These are phyloP conservation scores for Pseudocercospora fijiensis DNA, from an alignment of 2,329 filamentous ascomycete genomes.

Conservation along the genomic window DNA sequence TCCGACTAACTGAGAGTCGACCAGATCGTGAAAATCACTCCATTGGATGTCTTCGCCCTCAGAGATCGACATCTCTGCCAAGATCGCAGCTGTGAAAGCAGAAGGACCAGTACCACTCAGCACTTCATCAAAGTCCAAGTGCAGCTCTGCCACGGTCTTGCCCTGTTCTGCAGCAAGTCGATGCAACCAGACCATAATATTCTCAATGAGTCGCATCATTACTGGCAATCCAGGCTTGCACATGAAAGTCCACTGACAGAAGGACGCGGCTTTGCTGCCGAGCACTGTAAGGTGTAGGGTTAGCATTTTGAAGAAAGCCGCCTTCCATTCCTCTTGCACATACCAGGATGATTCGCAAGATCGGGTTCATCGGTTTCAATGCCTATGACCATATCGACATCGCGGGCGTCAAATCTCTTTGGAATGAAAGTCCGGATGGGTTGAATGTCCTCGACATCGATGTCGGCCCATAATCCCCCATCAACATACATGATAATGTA, in stretches of 20 bases:
- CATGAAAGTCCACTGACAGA: constrained; percentile 75
- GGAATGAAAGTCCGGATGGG: constrained; percentile 59
- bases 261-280: constrained; percentile 65
- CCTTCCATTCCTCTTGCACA: neutral
- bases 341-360: constrained; percentile 58
- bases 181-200: constrained; percentile 65
- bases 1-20: constrained; percentile 63
- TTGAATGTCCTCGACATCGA: constrained; percentile 57
- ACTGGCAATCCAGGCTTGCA: constrained; percentile 65
- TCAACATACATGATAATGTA: constrained; percentile 67
- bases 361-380: constrained; percentile 69
- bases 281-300: constrained; percentile 48
- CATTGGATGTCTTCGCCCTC: constrained; percentile 54
- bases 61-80: constrained; percentile 61
- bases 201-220: constrained; percentile 66
- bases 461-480: constrained; percentile 60
- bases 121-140: constrained; percentile 68
- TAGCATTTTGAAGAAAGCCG: neutral
- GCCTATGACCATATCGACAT: constrained; percentile 67
- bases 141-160: constrained; percentile 58
- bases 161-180: constrained; percentile 58
- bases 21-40: constrained; percentile 64
- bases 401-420: constrained; percentile 58
- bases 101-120: constrained; percentile 69
- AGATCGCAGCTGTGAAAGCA: constrained; percentile 64